Base-by-base conservation (phyloP, 495 filamentous ascomycete species). In the Pyrenopolyporus hunteri region DNA sequence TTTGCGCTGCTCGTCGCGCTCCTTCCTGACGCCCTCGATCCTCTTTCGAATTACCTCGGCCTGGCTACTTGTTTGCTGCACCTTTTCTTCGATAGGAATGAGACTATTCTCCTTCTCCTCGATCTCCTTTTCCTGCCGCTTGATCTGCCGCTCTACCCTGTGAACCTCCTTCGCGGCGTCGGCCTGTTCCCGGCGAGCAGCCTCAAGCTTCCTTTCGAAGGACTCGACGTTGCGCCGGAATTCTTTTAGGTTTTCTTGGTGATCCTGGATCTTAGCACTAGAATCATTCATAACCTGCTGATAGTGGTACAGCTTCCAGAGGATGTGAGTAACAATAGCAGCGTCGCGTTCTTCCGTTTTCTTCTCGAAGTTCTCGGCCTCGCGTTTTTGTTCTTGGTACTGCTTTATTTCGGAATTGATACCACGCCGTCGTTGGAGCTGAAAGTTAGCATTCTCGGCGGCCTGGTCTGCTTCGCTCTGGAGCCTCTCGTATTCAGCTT, bases 391-490 rank as follows among this genome's bases (percentile, higher is more conserved):
- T 70, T 97, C 91, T 60, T 94, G 90, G 66, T 96, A 97, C 66
- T 96, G 91, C 73, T 93, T 96, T 67, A 99, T 93, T 73, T 99
- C 94, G 0, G 91, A 93, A 72, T 99, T 99, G 77, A 98, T 97
- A 19, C 87, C 92, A 64, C 94, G 85, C 10, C 95, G 89, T 51
- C 93, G 84, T 67, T 92, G 88, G 11, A 98, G 85, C 71, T 93
- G 89, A 64, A 89, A 87, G 32, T 85, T 90, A 55, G 96, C 89
- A 55, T 94, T 89, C 58, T 99, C 94, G 2, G 87, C 83, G 8
- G 93, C 91, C 63, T 91, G 87, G 63, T 96, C 91, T 5, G 88
- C 85, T 69, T 94, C 91, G 3, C 82, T 83, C 75, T 96, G 91
- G 16, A 97, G 79, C 23, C 82, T 84, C 66, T 99, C 94, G 71